Evolutionary conservation across 495 filamentous ascomycete species (phyloP).

Genomic region (Thozetella sp.): DNA sequence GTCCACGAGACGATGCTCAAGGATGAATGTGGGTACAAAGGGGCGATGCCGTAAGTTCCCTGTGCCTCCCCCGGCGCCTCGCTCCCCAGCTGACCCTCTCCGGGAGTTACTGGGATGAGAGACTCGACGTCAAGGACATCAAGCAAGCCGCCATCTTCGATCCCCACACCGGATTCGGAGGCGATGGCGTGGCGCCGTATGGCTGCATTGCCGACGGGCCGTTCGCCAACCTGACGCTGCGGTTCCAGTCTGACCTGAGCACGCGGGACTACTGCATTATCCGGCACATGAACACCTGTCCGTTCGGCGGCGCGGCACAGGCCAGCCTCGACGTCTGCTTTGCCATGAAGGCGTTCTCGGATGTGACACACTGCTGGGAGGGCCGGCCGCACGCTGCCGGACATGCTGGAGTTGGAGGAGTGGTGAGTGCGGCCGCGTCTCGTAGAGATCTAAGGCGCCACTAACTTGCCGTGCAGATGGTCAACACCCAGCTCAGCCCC

Average conservation of each 20-base stretch:
- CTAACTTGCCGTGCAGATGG: slow-evolving; percentile 19
- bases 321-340: slow-evolving; percentile 31
- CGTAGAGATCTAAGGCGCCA: background rate
- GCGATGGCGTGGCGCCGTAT: slow-evolving; percentile 28
- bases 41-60: slow-evolving; percentile 41
- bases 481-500: slow-evolving; percentile 22
- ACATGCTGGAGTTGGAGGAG: slow-evolving; percentile 37
- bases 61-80: background rate
- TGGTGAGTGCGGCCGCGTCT: slow-evolving; percentile 10
- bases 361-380: slow-evolving; percentile 39
- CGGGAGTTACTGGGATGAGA: slow-evolving; percentile 53
- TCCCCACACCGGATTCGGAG: slow-evolving; percentile 38
- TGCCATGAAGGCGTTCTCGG: slow-evolving; percentile 15
- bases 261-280: slow-evolving; percentile 32
- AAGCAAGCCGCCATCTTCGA: slow-evolving; percentile 30
- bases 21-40: slow-evolving; percentile 44
- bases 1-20: slow-evolving; percentile 43
- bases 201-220: slow-evolving; percentile 44
- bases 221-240: slow-evolving; percentile 37
- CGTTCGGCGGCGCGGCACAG: slow-evolving; percentile 14
- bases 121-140: slow-evolving; percentile 38
- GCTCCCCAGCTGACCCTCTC: too few relatives aligned
- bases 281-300: slow-evolving; percentile 27
- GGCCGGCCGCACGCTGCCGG: slow-evolving; percentile 35
- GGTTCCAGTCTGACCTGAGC: slow-evolving; percentile 25